Percentiles rank a stretch among this genome's conserved stretches.
phyloP scores from a whole-genome alignment of 164 flowering plant species.

The Tinospora cordifolia region DNA sequence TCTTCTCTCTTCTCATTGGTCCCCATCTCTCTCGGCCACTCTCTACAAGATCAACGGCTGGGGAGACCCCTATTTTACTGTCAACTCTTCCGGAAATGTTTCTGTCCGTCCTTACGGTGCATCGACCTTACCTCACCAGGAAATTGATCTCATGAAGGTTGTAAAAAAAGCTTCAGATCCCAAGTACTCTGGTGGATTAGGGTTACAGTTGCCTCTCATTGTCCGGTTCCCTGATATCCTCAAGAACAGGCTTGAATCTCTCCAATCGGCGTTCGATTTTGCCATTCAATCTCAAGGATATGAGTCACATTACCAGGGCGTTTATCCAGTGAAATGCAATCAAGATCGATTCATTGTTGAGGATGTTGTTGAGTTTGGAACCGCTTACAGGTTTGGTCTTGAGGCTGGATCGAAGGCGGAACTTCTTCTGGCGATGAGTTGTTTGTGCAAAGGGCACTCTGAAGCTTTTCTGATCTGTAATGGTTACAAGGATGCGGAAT shows the following conservation, averaged over 20 bases:
- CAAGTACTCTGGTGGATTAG: conserved; percentile 62
- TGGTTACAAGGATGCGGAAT: conserved; percentile 90
- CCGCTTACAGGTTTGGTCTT: conserved; percentile 66
- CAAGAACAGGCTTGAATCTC: conserved; percentile 65
- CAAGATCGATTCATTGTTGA: conserved; percentile 91
- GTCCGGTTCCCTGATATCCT: conserved; percentile 85
- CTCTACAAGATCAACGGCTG: conserved; percentile 68
- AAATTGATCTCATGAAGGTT: conserved; percentile 79
- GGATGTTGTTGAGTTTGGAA: conserved; percentile 79
- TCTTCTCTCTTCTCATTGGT: conserved; percentile 39
- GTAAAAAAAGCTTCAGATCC: conserved; percentile 77
- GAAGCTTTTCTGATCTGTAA: conserved; percentile 79
- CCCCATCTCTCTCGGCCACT: conserved; percentile 58
- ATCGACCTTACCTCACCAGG: conserved; percentile 67
- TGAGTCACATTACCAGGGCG: conserved; percentile 87
- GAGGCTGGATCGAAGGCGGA: conserved; percentile 99
- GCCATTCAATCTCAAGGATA: conserved; percentile 61
- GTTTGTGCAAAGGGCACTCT: conserved; percentile 71
- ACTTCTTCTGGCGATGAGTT: conserved; percentile 89
- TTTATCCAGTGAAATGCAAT: conserved; percentile 93
- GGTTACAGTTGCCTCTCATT: conserved; percentile 70
- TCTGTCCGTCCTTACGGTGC: conserved; percentile 61
- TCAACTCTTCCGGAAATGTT: conserved; percentile 70
- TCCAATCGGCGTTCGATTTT: conserved; percentile 67
- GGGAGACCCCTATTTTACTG: conserved; percentile 92